Base-by-base conservation (phyloP, 768 basidiomycete genomes). In the Tricholoma sp. region DNA sequence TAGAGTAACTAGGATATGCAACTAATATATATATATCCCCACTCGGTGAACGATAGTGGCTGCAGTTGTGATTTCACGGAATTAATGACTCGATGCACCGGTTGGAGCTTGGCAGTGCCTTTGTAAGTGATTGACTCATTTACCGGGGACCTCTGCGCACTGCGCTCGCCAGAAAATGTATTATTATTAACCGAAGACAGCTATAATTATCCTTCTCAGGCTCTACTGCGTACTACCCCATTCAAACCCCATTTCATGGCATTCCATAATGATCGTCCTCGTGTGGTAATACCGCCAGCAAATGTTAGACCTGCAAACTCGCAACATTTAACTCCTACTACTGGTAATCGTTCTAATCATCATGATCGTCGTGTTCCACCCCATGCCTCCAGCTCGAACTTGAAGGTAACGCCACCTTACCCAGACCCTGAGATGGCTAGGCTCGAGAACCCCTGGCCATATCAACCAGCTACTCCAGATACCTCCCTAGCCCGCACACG, bases 391-490 rank as follows among this genome's bases (percentile, higher is more conserved):
- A 72, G 4, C 24, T 24, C 4, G 24, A 24, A 24, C 24, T 24
- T 24, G 24, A 24, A 75, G 52, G 54, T 62, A 4, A 59, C 60
- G 37, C 59, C 69, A 50, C 66, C 6, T 50, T 68, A 29, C 59
- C 58, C 44, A 11, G 57, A 45, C 32, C 56, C 57, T 39, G 56
- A 64, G 10, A 50, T 57, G 15, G 53, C 67, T n/a, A 57, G 59
- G 36, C 64, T 70, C n/a, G 57, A 60, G 3, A 68, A 70, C 57
- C 65, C 74, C 56, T 78, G 72, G 73, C 70, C 71, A 50, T 54
- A 67, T 39, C 37, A 45, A 57, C 18, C 66, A 59, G 28, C 68
- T 62, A n/a, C 68, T 58, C 42, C 62, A 59, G 54, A 64, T 13
- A 65, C 61, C 10, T 51, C 64, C n/a, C 63, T 74, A 17, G 68